These are phyloP conservation scores for Diaporthe sp. DNA, from an alignment of 2,329 filamentous ascomycete genomes.

Conservation along the genomic window DNA sequence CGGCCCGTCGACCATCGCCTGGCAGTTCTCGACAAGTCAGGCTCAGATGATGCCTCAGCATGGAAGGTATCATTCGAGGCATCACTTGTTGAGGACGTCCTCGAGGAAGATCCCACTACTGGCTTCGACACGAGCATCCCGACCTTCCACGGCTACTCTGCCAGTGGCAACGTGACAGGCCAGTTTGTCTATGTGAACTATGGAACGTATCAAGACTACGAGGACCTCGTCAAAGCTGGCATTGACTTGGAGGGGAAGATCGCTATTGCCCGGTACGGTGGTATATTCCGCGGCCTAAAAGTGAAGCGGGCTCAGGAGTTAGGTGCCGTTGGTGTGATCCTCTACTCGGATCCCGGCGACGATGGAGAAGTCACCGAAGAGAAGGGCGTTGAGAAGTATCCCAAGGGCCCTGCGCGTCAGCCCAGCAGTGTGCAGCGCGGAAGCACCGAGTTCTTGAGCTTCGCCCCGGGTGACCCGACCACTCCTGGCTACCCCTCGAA, in stretches of 20 bases:
- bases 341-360: constrained; percentile 82
- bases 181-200: constrained; percentile 84
- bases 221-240: constrained; percentile 77
- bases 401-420: constrained; percentile 80
- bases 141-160: constrained; percentile 88
- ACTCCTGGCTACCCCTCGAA: constrained; percentile 87
- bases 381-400: constrained; percentile 81
- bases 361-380: constrained; percentile 81
- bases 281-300: constrained; percentile 84
- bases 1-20: constrained; percentile 81
- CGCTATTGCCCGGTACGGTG: constrained; percentile 82
- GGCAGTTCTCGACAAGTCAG: constrained; percentile 70
- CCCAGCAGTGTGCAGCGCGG: constrained; percentile 85
- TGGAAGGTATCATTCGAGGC: constrained; percentile 83
- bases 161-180: constrained; percentile 81
- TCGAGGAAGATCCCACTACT: constrained; percentile 87
- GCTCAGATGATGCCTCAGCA: constrained; percentile 49
- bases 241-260: constrained; percentile 83
- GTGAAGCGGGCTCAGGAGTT: constrained; percentile 86
- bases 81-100: constrained; percentile 84
- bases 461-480: constrained; percentile 76
- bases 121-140: constrained; percentile 80
- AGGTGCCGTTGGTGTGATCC: constrained; percentile 79
- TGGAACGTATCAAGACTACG: constrained; percentile 80
- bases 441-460: constrained; percentile 79